phyloP scores from a whole-genome alignment of 306 rosid genomes.

The Malus sieversii region DNA sequence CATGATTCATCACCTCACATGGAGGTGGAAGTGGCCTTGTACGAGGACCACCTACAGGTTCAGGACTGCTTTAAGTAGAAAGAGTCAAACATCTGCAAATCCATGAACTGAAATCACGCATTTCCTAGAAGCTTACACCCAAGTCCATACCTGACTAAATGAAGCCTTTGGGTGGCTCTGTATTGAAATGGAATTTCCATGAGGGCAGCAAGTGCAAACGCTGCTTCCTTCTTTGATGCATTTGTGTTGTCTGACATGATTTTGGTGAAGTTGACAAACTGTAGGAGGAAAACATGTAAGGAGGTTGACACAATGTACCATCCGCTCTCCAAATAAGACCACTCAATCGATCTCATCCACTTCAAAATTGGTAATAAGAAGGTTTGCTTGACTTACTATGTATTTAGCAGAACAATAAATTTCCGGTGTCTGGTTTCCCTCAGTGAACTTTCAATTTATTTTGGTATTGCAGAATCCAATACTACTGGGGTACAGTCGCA shows the following conservation, averaged over 20 bases:
- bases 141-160: conserved; percentile 38
- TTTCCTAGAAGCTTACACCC: neutral
- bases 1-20: conserved; percentile 55
- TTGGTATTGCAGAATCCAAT: neutral
- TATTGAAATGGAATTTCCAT: conserved; percentile 94
- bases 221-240: conserved; percentile 72
- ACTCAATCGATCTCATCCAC: neutral
- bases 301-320: neutral
- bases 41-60: conserved; percentile 24
- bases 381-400: neutral
- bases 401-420: neutral
- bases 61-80: conserved; percentile 34
- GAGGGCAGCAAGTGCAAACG: conserved; percentile 91
- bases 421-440: neutral
- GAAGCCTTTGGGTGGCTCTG: conserved; percentile 56
- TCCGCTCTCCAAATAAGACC: neutral
- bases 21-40: conserved; percentile 80
- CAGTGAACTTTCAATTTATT: neutral
- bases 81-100: conserved; percentile 5
- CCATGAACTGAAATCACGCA: neutral
- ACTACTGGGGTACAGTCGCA: neutral
- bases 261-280: conserved; percentile 94
- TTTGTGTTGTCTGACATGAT: conserved; percentile 77
- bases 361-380: neutral
- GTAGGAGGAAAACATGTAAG: conserved; percentile 13